These are phyloP conservation scores for Pouteria campechiana DNA, from an alignment of 179 eudicot genomes.

Conservation along the genomic window DNA sequence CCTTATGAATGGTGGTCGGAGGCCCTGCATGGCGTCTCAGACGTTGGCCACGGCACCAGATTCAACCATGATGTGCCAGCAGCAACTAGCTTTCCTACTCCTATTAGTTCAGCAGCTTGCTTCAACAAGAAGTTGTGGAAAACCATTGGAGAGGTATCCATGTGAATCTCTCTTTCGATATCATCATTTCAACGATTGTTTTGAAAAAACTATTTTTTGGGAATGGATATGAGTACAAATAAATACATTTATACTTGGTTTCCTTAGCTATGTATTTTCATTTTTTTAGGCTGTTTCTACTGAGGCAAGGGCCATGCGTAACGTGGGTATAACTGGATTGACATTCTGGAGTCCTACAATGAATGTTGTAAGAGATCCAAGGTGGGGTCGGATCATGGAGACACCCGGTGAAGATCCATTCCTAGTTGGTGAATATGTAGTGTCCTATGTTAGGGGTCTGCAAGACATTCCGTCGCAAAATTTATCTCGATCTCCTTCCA, in stretches of 20 bases:
- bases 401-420: conserved; percentile 76
- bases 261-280: no score
- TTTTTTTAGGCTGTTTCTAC: conserved; percentile 69
- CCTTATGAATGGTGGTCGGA: conserved; percentile 58
- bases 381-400: conserved; percentile 76
- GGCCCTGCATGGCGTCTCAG: conserved; percentile 25
- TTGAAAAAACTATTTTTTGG: no score
- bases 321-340: conserved; percentile 48
- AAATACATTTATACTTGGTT: no score
- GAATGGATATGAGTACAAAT: no score
- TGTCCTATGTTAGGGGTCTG: conserved; percentile 43
- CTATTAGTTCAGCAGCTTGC: conserved; percentile 43
- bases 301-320: conserved; percentile 71
- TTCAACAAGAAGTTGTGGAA: conserved; percentile 45
- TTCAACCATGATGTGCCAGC: conserved; percentile 37
- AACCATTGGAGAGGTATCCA: conserved; percentile 53
- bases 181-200: no score
- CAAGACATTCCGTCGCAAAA: conserved; percentile 37
- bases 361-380: conserved; percentile 55
- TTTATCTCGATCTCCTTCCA: no score
- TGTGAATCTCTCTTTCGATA: no score
- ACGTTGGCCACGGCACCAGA: not conserved
- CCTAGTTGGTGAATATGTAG: conserved; percentile 43
- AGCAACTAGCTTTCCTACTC: conserved; percentile 57
- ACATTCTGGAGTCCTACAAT: conserved; percentile 70